Conservation (phyloP, 192 early-diverging fungal genomes). For the Coemansia sp. region DNA sequence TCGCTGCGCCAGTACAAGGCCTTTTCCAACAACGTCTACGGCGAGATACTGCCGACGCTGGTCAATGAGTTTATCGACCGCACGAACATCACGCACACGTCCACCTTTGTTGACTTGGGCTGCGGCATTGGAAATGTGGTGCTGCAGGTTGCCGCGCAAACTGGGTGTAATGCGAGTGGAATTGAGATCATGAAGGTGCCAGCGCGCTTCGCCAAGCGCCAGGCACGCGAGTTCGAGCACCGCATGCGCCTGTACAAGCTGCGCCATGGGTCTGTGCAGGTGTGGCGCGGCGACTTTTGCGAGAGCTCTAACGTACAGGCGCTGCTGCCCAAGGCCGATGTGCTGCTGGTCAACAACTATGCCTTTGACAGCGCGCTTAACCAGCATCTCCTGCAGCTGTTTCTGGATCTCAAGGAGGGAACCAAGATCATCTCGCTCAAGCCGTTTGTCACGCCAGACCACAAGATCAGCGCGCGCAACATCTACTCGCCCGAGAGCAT, state of each 20-base stretch:
- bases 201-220: conserved; percentile 73
- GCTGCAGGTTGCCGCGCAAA: conserved; percentile 91
- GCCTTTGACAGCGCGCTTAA: conserved; percentile 88
- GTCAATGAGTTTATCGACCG: conserved; percentile 82
- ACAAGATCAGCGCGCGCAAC: conserved; percentile 74
- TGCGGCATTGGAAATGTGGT: conserved; percentile 98
- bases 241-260: conserved; percentile 76
- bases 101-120: conserved; percentile 92
- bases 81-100: conserved; percentile 63
- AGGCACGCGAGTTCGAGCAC: conserved; percentile 82
- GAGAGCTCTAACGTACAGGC: conserved; percentile 68
- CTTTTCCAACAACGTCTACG: conserved; percentile 96
- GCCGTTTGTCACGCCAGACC: conserved; percentile 79
- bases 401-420: conserved; percentile 91
- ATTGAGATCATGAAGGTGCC: conserved; percentile 94
- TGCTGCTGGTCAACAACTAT: conserved; percentile 97
- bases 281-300: conserved; percentile 87
- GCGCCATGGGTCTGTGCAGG: conserved; percentile 62
- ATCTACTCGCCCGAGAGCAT: conserved; percentile 74
- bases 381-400: conserved; percentile 78
- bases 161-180: conserved; percentile 79
- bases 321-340: conserved; percentile 80
- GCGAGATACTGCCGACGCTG: conserved; percentile 86
- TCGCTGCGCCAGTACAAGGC: conserved; percentile 79
- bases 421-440: conserved; percentile 84